These are phyloP conservation scores for Penicillium manginii DNA, from an alignment of 495 filamentous ascomycete species.

Conservation along the genomic window DNA sequence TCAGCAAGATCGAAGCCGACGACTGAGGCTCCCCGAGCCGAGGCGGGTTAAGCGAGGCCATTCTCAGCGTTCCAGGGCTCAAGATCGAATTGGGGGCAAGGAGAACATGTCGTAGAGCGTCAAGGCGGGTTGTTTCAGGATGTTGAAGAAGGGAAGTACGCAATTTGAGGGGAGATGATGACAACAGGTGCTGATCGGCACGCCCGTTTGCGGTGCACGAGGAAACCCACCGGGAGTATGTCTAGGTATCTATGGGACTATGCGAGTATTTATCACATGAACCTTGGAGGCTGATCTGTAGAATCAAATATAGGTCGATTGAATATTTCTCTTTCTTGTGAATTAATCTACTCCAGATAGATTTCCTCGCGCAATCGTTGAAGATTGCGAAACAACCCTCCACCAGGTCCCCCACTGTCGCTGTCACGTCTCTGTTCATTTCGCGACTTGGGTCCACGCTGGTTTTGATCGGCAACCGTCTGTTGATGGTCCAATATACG, in stretches of 20 bases:
- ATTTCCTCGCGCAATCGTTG: constrained; percentile 79
- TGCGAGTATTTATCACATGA: too few species aligned
- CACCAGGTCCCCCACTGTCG: constrained; percentile 57
- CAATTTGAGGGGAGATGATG: constrained; percentile 24
- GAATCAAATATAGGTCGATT: too few species aligned
- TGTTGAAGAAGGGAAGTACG: constrained; percentile 21
- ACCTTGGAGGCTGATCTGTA: too few species aligned
- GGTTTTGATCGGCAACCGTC: constrained; percentile 46
- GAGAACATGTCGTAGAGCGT: constrained; percentile 17
- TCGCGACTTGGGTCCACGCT: constrained; percentile 27
- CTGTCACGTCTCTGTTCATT: constrained; percentile 35
- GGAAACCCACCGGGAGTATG: not conserved
- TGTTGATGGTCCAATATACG: constrained; percentile 58
- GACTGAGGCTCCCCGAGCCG: constrained; percentile 33
- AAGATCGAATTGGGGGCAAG: constrained; percentile 4
- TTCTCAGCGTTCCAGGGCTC: constrained; percentile 15
- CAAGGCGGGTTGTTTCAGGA: constrained; percentile 8
- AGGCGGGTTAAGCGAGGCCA: constrained; percentile 35
- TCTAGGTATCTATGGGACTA: not conserved
- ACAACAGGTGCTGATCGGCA: constrained; percentile 14
- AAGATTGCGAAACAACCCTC: constrained; percentile 78
- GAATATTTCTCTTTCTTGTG: not conserved
- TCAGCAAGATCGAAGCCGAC: constrained; percentile 26
- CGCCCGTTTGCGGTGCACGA: constrained; percentile 18
- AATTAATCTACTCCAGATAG: constrained; percentile 50